phyloP scores from a whole-genome alignment of 495 filamentous ascomycete genomes.

The Paragyromitra xinjiangensis region DNA sequence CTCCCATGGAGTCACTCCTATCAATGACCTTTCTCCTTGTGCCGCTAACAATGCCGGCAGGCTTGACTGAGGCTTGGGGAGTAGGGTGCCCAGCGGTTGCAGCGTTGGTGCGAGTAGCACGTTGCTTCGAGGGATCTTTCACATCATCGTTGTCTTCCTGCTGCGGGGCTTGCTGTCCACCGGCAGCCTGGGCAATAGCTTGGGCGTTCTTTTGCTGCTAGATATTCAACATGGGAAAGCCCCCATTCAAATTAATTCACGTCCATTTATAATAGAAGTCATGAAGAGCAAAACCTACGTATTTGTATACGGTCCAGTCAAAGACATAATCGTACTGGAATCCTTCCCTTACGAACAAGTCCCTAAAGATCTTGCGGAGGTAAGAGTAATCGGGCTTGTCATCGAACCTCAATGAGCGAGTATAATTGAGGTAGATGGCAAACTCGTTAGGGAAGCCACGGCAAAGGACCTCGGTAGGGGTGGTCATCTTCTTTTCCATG shows the following conservation, averaged over 20 bases:
- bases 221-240: slow-evolving; percentile 42
- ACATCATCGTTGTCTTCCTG: slow-evolving; percentile 64
- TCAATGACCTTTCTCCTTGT: slow-evolving; percentile 86
- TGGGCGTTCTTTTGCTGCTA: slow-evolving; percentile 90
- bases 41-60: slow-evolving; percentile 72
- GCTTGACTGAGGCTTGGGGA: slow-evolving; percentile 71
- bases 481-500: slow-evolving; percentile 99
- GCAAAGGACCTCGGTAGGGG: slow-evolving; percentile 98
- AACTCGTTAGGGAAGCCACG: slow-evolving; percentile 99
- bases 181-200: slow-evolving; percentile 80
- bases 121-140: slow-evolving; percentile 76
- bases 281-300: slow-evolving; percentile 60
- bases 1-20: slow-evolving; percentile 67
- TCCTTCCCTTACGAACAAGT: slow-evolving; percentile 97
- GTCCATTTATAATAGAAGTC: slow-evolving; percentile 10
- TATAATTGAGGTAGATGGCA: slow-evolving; percentile 99
- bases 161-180: slow-evolving; percentile 68
- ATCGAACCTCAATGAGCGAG: slow-evolving; percentile 96
- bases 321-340: slow-evolving; percentile 99
- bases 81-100: slow-evolving; percentile 69
- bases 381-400: slow-evolving; percentile 99
- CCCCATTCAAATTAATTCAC: slow-evolving; percentile 47
- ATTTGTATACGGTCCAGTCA: slow-evolving; percentile 99
- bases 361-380: slow-evolving; percentile 99
- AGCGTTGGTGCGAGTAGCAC: slow-evolving; percentile 68